These are phyloP conservation scores for Fomitopsis palustris DNA, from an alignment of 1,284 basidiomycete genomes.

Conservation along the genomic window DNA sequence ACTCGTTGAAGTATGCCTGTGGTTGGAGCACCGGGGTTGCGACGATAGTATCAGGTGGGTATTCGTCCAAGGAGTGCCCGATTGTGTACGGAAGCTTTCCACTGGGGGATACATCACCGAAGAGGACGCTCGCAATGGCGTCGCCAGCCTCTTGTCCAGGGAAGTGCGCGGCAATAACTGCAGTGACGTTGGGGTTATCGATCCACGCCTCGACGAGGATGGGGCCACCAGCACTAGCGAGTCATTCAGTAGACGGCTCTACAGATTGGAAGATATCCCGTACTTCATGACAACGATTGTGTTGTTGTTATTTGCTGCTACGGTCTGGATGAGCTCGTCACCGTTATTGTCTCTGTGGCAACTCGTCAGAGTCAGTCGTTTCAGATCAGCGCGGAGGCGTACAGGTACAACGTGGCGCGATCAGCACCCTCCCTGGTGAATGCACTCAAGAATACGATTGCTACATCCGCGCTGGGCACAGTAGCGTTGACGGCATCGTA, in stretches of 20 bases:
- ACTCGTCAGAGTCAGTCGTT: background rate
- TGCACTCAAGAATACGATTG: slow-evolving; percentile 55
- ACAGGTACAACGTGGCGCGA: slow-evolving; percentile 14
- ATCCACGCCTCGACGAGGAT: slow-evolving; percentile 48
- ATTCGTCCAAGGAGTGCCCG: slow-evolving; percentile 63
- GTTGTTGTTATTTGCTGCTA: slow-evolving; percentile 39
- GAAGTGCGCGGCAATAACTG: slow-evolving; percentile 18
- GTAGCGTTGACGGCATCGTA: background rate
- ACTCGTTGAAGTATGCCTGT: slow-evolving; percentile 1
- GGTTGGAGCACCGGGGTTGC: background rate
- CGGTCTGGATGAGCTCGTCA: slow-evolving; percentile 33
- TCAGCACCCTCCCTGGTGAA: slow-evolving; percentile 56
- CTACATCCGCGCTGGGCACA: slow-evolving; percentile 32
- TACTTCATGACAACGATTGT: slow-evolving; percentile 53
- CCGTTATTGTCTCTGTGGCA: slow-evolving; percentile 54
- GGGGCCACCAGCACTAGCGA: slow-evolving; percentile 36
- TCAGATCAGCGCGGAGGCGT: background rate
- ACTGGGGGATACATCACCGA: slow-evolving; percentile 44
- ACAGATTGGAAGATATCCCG: background rate
- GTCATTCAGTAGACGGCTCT: background rate
- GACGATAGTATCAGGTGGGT: slow-evolving; percentile 31
- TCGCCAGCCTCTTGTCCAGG: slow-evolving; percentile 57
- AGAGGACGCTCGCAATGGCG: slow-evolving; percentile 46
- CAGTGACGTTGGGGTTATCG: slow-evolving; percentile 33
- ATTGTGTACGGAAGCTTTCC: slow-evolving; percentile 79